Conservation (phyloP, 1,284 basidiomycete genomes). For the Thelephora terrestris region DNA sequence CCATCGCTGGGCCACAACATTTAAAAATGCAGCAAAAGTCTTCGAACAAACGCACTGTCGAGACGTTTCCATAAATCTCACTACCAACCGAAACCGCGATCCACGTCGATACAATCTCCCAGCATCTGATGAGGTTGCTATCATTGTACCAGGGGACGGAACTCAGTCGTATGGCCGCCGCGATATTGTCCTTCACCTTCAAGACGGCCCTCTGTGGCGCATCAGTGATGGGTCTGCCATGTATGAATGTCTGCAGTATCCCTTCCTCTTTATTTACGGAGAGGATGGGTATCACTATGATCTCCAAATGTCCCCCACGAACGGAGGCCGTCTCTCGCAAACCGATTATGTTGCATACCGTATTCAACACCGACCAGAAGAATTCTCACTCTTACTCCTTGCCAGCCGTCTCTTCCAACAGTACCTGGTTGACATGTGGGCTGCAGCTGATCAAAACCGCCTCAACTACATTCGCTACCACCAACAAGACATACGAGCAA, state of each 20-base stretch:
- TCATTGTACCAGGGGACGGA: conserved; percentile 23
- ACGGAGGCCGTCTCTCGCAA: conserved; percentile 15
- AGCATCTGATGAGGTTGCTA: conserved; percentile 28
- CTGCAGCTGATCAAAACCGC: conserved; percentile 17
- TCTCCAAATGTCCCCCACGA: conserved; percentile 8
- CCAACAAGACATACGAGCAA: conserved; percentile 28
- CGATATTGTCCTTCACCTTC: conserved; percentile 24
- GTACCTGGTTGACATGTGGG: conserved; percentile 26
- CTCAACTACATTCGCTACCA: conserved; percentile 21
- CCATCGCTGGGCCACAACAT: conserved; percentile 24
- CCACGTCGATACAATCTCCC: conserved; percentile 26
- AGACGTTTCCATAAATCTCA: conserved; percentile 16
- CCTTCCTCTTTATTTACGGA: conserved; percentile 27
- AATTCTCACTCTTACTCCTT: conserved; percentile 23
- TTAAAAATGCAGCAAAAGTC: conserved; percentile 22
- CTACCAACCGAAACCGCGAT: conserved; percentile 16
- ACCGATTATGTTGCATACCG: conserved; percentile 21
- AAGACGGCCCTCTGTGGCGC: conserved; percentile 14
- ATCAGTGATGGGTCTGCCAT: conserved; percentile 26
- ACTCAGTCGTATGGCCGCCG: conserved; percentile 8
- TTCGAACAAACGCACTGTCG: conserved; percentile 11
- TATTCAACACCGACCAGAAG: conserved; percentile 18
- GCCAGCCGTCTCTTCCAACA: conserved; percentile 31
- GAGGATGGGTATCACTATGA: conserved; percentile 29
- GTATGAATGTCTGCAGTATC: conserved; percentile 28